Conservation (phyloP, 768 basidiomycete genomes). For the Boletus fagicola region DNA sequence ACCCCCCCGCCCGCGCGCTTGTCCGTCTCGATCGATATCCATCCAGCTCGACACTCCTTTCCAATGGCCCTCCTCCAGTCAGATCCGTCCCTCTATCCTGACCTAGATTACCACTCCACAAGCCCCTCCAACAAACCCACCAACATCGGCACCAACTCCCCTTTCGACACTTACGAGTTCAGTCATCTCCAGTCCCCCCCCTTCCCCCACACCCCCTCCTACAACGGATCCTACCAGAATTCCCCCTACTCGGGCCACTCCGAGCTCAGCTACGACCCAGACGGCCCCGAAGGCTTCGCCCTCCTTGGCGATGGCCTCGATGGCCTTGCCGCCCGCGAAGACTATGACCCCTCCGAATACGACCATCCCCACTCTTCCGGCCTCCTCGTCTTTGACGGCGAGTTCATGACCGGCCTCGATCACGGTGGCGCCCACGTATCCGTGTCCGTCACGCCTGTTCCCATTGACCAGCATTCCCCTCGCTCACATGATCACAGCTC, state of each 20-base stretch:
- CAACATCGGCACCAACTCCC: conserved; percentile 21
- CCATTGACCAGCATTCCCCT: conserved; percentile 38
- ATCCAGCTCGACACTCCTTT: background rate
- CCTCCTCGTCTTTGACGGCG: conserved; percentile 60
- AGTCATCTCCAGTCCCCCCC: conserved; percentile 35
- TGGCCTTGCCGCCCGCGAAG: conserved; percentile 37
- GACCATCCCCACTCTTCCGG: conserved; percentile 52
- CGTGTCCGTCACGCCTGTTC: conserved; percentile 38
- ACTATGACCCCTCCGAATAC: conserved; percentile 75
- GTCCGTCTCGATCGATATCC: conserved; percentile 7
- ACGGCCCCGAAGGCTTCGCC: conserved; percentile 46
- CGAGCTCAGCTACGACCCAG: conserved; percentile 56
- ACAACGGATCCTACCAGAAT: conserved; percentile 66
- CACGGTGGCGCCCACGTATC: conserved; percentile 35
- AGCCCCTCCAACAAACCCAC: conserved; percentile 32
- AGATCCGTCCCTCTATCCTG: conserved; percentile 20
- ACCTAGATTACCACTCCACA: conserved; percentile 25
- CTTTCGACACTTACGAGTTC: conserved; percentile 44
- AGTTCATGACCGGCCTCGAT: conserved; percentile 40
- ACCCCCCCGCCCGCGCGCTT: conserved; percentile 19
- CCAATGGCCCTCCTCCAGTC: conserved; percentile 32
- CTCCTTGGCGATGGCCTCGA: conserved; percentile 50
- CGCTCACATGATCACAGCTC: conserved; percentile 61
- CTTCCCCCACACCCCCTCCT: conserved; percentile 54
- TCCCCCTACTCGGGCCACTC: conserved; percentile 69